Percentiles rank a stretch among this genome's conserved stretches.
Evolutionary conservation across 169 alveolate genomes (phyloP).

Genomic region (Hepatocystis sp.): DNA sequence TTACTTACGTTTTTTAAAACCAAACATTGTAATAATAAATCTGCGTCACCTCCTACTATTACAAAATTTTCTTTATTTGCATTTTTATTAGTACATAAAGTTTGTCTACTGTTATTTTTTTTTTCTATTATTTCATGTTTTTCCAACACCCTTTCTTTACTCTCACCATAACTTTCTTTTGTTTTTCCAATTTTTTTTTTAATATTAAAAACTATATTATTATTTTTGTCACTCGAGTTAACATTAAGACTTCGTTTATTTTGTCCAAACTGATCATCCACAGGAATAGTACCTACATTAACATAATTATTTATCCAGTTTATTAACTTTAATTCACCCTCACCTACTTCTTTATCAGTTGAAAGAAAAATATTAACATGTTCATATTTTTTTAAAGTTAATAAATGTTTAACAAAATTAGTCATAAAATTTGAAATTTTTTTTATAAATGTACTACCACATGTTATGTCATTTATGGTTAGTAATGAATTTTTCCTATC

Average conservation of each 20-base stretch:
- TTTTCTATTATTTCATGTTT: background rate
- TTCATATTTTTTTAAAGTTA: slow-evolving; percentile 18
- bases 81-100: background rate
- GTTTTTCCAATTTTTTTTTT: background rate
- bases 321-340: slow-evolving; percentile 81
- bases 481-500: background rate
- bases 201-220: background rate
- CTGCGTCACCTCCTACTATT: slow-evolving; percentile 82
- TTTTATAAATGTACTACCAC: slow-evolving; percentile 78
- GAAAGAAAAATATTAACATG: slow-evolving; percentile 67
- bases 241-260: background rate
- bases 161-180: background rate
- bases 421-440: slow-evolving; percentile 46
- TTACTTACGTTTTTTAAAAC: slow-evolving; percentile 74
- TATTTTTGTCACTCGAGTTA: background rate
- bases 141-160: background rate
- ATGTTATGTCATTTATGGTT: slow-evolving; percentile 70
- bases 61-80: slow-evolving; percentile 68
- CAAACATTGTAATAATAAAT: slow-evolving; percentile 77
- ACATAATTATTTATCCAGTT: slow-evolving; percentile 75
- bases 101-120: background rate
- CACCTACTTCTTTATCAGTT: slow-evolving; percentile 77
- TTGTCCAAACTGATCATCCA: background rate
- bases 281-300: background rate
- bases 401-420: slow-evolving; percentile 65